These are phyloP conservation scores for Annona squamosa DNA, from an alignment of 164 flowering plant species.

Conservation along the genomic window DNA sequence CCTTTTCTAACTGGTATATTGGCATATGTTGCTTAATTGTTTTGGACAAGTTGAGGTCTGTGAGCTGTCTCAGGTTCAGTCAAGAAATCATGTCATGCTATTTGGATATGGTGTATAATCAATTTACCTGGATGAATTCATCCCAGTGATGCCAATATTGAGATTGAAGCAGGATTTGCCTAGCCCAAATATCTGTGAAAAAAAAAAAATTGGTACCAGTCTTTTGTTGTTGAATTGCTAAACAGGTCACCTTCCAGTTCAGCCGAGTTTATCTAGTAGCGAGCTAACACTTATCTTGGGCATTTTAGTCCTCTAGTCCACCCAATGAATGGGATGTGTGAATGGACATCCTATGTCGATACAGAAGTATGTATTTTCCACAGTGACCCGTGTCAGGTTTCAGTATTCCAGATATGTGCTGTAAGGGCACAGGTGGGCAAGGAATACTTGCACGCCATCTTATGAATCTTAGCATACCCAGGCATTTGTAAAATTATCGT, in stretches of 20 bases:
- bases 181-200: background rate
- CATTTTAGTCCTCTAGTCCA: background rate
- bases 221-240: background rate
- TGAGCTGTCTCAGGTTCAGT: background rate
- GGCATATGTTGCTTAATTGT: no score
- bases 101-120: background rate
- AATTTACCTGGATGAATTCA: background rate
- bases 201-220: background rate
- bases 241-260: background rate
- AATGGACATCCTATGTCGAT: background rate
- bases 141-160: background rate
- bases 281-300: no score
- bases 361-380: background rate
- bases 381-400: background rate
- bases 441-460: background rate
- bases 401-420: background rate
- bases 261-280: background rate
- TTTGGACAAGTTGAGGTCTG: background rate
- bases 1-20: no score
- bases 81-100: background rate
- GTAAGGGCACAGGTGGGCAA: background rate
- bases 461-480: background rate
- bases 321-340: background rate
- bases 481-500: no score
- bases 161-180: background rate